These are phyloP conservation scores for Trichoderma semiorbis DNA, from an alignment of 2,329 filamentous ascomycete species.

Conservation along the genomic window DNA sequence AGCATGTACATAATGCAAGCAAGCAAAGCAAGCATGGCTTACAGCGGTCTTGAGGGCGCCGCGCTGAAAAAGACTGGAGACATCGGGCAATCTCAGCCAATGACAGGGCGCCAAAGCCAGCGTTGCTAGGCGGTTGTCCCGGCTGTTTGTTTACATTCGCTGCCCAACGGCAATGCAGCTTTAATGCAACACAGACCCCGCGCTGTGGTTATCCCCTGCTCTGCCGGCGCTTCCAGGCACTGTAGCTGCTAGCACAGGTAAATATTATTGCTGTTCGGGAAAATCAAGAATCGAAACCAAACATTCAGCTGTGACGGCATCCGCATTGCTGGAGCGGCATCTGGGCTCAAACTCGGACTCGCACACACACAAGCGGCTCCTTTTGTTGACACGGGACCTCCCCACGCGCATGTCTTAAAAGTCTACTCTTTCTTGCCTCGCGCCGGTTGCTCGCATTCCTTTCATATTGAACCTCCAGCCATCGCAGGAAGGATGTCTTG, in stretches of 20 bases:
- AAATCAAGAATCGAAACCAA: constrained; percentile 2
- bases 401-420: constrained; percentile 26
- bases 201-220: constrained; percentile 21
- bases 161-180: constrained; percentile 15
- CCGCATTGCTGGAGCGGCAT: constrained; percentile 12
- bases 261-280: not conserved
- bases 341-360: not conserved
- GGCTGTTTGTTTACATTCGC: constrained; percentile 26
- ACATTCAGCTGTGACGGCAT: constrained; percentile 16
- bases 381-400: constrained; percentile 5
- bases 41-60: not conserved
- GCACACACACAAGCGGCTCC: not conserved
- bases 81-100: not conserved
- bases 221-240: constrained; percentile 9
- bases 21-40: constrained; percentile 8
- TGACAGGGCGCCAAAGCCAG: not conserved
- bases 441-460: constrained; percentile 19
- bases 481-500: constrained; percentile 33
- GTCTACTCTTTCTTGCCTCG: constrained; percentile 21
- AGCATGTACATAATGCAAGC: not conserved
- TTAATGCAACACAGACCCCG: constrained; percentile 22
- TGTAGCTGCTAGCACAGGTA: not conserved
- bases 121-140: constrained; percentile 25
- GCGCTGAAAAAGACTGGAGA: not conserved
- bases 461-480: constrained; percentile 14